These are phyloP conservation scores for Parietaria judaica DNA, from an alignment of 306 rosid species.

Conservation along the genomic window DNA sequence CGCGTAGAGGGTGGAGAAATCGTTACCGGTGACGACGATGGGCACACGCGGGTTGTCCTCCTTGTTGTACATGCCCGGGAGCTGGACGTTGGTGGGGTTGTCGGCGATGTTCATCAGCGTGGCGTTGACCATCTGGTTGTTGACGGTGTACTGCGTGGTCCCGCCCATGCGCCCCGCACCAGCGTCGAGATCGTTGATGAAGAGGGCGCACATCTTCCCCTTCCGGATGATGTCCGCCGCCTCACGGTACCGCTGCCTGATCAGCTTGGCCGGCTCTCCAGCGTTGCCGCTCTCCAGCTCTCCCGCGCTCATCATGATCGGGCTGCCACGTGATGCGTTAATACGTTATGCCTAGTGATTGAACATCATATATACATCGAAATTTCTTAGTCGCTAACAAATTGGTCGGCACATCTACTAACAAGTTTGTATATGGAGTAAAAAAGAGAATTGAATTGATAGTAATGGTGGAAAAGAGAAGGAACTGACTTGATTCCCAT, in stretches of 20 bases:
- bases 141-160: slow-evolving; percentile 94
- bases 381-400: not conserved
- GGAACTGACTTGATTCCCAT: slow-evolving; percentile 88
- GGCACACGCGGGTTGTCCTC: slow-evolving; percentile 94
- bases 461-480: slow-evolving; percentile 1
- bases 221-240: slow-evolving; percentile 86
- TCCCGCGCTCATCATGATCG: slow-evolving; percentile 99
- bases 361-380: not conserved
- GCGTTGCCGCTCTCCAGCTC: slow-evolving; percentile 96
- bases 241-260: slow-evolving; percentile 92
- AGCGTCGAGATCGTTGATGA: slow-evolving; percentile 96
- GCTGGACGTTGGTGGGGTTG: slow-evolving; percentile 89
- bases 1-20: slow-evolving; percentile 90
- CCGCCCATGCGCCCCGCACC: slow-evolving; percentile 97
- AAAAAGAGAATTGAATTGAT: not conserved
- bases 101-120: slow-evolving; percentile 99
- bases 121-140: slow-evolving; percentile 99
- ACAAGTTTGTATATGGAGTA: not conserved
- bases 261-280: slow-evolving; percentile 93
- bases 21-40: slow-evolving; percentile 91
- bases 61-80: slow-evolving; percentile 99
- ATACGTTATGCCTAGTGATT: not conserved
- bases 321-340: slow-evolving; percentile 33
- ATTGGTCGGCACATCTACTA: not conserved
- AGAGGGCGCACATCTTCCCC: slow-evolving; percentile 83